Conservation (phyloP, 164 flowering plant genomes). For the Berberis vulgaris region DNA sequence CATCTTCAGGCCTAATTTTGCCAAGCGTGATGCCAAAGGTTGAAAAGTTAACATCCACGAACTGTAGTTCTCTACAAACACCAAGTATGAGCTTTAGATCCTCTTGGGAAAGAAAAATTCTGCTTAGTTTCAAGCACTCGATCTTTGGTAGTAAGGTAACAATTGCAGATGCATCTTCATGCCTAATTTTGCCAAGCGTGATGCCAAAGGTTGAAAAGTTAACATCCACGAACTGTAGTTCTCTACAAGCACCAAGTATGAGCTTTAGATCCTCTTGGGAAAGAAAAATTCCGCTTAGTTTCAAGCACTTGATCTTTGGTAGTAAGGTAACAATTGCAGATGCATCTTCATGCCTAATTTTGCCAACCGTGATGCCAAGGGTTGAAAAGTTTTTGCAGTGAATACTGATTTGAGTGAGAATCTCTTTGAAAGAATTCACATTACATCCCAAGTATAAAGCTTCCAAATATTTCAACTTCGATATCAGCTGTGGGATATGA, state of each 20-base stretch:
- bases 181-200: not conserved
- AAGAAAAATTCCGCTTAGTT: not conserved
- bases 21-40: no score
- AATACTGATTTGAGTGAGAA: not conserved
- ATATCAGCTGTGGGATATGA: not conserved
- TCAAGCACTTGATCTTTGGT: not conserved
- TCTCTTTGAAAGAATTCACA: not conserved
- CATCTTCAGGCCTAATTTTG: not conserved
- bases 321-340: not conserved
- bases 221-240: no score
- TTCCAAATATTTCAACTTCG: not conserved
- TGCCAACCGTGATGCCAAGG: not conserved
- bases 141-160: not conserved
- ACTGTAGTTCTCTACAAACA: no score
- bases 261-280: no score
- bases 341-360: not conserved
- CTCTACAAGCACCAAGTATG: no score
- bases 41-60: no score
- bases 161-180: not conserved
- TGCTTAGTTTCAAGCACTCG: not conserved
- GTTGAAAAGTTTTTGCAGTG: not conserved
- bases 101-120: no score
- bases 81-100: no score
- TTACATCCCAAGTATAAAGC: not conserved
- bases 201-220: no score